Evolutionary conservation across 1,139 yeast genomes (phyloP).

Genomic region (Lipomyces yarrowii): DNA sequence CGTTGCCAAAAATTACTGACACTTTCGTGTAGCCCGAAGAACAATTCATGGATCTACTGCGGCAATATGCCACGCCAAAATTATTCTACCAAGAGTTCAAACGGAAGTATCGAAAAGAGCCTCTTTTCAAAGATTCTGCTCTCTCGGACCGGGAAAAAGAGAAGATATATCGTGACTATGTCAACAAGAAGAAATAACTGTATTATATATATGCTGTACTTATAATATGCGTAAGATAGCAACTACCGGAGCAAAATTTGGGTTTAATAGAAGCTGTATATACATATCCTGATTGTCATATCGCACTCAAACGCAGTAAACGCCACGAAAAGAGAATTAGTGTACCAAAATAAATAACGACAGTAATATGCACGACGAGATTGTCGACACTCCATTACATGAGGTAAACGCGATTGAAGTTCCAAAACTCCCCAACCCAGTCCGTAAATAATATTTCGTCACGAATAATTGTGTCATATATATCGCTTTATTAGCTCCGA

Average conservation of each 20-base stretch:
- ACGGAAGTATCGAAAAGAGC: slow-evolving; percentile 43
- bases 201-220: not conserved
- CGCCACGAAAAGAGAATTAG: not conserved
- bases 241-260: not conserved
- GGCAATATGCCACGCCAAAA: slow-evolving; percentile 40
- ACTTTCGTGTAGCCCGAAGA: slow-evolving; percentile 35
- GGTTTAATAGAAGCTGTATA: not conserved
- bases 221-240: not conserved
- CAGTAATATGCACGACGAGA: not conserved
- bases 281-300: not conserved
- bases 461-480: not conserved
- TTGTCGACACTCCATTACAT: not conserved
- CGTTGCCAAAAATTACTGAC: not conserved
- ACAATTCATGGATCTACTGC: slow-evolving; percentile 43
- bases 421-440: not conserved
- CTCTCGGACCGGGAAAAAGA: slow-evolving; percentile 48
- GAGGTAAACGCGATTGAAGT: not conserved
- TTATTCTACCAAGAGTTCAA: slow-evolving; percentile 52
- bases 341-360: not conserved
- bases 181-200: slow-evolving; percentile 22
- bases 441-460: not conserved
- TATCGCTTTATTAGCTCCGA: not conserved
- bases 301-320: not conserved
- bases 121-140: slow-evolving; percentile 39
- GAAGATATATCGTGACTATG: slow-evolving; percentile 45